Conservation (phyloP, 78 protist species). For the Andalucia godoyi region DNA sequence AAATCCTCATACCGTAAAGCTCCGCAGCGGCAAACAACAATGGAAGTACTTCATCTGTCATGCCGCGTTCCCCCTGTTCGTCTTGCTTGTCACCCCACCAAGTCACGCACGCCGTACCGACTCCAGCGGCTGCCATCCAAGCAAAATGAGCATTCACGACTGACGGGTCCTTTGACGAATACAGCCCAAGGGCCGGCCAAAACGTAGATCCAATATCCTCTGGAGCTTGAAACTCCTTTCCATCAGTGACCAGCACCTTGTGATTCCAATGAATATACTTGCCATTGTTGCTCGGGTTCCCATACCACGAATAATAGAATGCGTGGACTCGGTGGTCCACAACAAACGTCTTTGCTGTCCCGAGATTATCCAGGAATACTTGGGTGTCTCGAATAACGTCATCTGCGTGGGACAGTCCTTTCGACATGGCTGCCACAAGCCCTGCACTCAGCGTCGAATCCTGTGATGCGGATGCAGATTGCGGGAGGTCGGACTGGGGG, state of each 20-base stretch:
- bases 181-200: constrained; percentile 29
- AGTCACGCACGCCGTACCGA: constrained; percentile 14
- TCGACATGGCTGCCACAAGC: no score
- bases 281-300: background rate
- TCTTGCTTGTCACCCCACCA: constrained; percentile 19
- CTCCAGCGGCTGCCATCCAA: background rate
- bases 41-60: background rate
- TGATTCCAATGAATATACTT: constrained; percentile 39
- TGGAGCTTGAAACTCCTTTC: background rate
- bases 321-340: no score
- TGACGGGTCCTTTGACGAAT: background rate
- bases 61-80: background rate
- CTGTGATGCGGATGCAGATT: no score
- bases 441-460: no score
- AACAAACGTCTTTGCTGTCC: no score
- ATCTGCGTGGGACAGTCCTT: no score
- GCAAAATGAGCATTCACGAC: background rate
- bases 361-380: no score
- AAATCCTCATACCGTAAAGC: background rate
- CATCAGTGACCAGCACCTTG: constrained; percentile 23
- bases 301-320: constrained; percentile 44
- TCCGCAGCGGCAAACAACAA: background rate
- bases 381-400: no score
- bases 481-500: no score
- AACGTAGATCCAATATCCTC: constrained; percentile 20